Evolutionary conservation across 441 rosid species (phyloP).

Genomic region (Metrosideros polymorpha): DNA sequence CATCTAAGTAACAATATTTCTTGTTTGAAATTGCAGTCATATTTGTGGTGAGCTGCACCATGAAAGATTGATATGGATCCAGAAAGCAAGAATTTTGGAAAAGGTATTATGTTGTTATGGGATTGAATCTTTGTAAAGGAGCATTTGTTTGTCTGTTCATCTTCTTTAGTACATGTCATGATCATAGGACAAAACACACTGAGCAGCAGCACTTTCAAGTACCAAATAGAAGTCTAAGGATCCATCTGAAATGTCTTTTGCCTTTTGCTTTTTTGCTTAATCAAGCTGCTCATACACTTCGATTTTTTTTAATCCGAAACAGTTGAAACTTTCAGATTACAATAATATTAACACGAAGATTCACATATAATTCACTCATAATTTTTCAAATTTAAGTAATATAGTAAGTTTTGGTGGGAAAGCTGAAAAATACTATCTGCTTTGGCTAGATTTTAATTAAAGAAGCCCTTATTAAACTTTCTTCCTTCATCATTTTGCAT

Average conservation of each 20-base stretch:
- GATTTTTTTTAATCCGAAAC: neutral
- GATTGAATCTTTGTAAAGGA: neutral
- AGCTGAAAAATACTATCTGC: neutral
- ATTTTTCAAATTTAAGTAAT: neutral
- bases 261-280: neutral
- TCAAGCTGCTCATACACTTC: neutral
- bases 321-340: neutral
- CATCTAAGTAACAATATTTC: neutral
- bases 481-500: neutral
- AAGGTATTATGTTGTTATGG: constrained; percentile 23
- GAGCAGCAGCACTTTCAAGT: neutral
- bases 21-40: constrained; percentile 16
- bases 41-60: constrained; percentile 10
- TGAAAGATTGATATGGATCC: constrained; percentile 42
- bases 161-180: neutral
- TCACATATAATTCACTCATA: neutral
- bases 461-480: neutral
- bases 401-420: neutral
- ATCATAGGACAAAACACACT: neutral
- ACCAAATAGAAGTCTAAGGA: neutral
- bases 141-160: neutral
- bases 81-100: constrained; percentile 55
- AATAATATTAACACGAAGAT: neutral
- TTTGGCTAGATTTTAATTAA: neutral
- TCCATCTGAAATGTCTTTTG: neutral